Evolutionary conservation across 2,329 filamentous ascomycete genomes (phyloP), one percentile per base, ranked within the genome.

Genomic region (Botrytis byssoidea): DNA sequence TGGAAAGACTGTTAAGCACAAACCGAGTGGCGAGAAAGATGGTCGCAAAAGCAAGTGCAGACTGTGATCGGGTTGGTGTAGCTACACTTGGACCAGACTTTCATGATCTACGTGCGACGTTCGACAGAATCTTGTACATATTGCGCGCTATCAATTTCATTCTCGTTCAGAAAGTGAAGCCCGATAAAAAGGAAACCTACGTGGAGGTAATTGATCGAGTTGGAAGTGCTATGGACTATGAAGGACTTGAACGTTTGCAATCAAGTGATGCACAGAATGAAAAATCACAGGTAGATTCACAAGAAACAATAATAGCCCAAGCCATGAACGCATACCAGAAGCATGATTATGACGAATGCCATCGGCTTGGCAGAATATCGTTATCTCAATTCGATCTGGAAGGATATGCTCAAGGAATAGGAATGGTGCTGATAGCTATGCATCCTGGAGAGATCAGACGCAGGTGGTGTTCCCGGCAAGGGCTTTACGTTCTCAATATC

Each of bases 361-460:
- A 68, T 42, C 25, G 12, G 14, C 25, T 68, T 32, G 66, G 66
- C 20, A 42, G n/a, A 42, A 6, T 42, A 32, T 22, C 42, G 35
- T 18, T 68, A 22, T 68, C 66, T 16, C 35, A 32, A 8, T 55
- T 57, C 4, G 66, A 57, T 20, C 22, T 68, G 48, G 66, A 68
- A 29, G 66, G 66, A 42, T 68, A 57, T 25, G 55, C 7, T n/a
- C 66, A 68, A 57, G 66, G 66, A 16, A 68, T 57, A 32, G 66
- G 48, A 22, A 32, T 68, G 66, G 35, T 68, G 42, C 5, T 57
- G 9, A 42, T 68, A 57, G 35, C 66, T 29, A 57, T 42, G 66
- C 35, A 68, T 32, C 66, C 48, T 22, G 48, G 48, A n/a, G 66
- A 68, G 55, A 4, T 57, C 9, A 57, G 66, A 68, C 48, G 66